Evolutionary conservation across 1,284 basidiomycete genomes (phyloP), one percentile per base, ranked within the genome.

Genomic region (Melampsora larici-populina): DNA sequence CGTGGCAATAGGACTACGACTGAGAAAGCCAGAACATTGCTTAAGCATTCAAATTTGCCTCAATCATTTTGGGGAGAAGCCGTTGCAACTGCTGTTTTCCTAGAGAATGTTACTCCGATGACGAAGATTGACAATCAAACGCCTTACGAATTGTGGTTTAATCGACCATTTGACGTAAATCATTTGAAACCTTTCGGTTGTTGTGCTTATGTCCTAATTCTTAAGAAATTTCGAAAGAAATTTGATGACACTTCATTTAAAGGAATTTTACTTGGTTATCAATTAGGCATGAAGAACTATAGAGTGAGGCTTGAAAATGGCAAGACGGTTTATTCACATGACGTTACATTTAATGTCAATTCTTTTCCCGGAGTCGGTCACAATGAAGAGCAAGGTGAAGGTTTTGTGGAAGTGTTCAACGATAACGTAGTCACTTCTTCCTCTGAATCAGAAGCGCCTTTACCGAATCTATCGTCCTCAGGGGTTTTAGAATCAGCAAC

Each of bases 281-380:
- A 62, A 40, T 17, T 43, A 36, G 60, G 60, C 18, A 48, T 8
- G 49, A 46, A 76, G 46, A 76, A 68, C 36, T 76, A 63, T 62
- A 48, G 65, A 26, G 43, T 76, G 17, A 24, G 63, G 58, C 36
- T 65, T 6, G n/a, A 31, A 6, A 36, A 43, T 17, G 55, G 60
- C 26, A 64, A 72, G 9, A 60, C 43, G 18, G n/a, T n/a, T n/a
- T n/a, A n/a, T n/a, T n/a, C n/a, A n/a, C n/a, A n/a, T n/a, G n/a
- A n/a, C n/a, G n/a, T 64, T 2, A n/a, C 5, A 36, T 72, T 62
- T 46, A 31, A 43, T n/a, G 70, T 33, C 36, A 7, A 29, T 36
- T 17, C 33, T 43, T 72, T 72, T 46, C 70, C 60, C 24, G 69
- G 69, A 49, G n/a, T n/a, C n/a, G n/a, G n/a, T n/a, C n/a, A n/a